Base-by-base conservation (phyloP, 306 rosid species). In the Cicer cuneatum region DNA sequence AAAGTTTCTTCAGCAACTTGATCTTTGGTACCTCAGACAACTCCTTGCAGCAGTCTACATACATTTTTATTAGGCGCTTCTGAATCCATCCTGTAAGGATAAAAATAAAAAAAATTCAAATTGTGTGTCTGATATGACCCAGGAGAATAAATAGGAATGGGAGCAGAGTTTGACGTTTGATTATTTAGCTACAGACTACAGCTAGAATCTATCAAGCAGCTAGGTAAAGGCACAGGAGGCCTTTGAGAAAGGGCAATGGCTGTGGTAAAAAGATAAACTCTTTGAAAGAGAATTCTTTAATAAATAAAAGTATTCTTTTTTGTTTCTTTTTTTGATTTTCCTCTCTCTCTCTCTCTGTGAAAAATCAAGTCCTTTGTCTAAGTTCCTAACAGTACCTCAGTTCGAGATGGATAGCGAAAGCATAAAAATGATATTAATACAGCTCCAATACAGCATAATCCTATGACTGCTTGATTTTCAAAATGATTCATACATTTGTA, bases 1-100 rank as follows among this genome's bases (percentile, higher is more conserved):
- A 94, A 65, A 94, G 88, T 82, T 87, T 91, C 88, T 85, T 91
- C 66, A 90, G 80, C 75, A 94, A 86, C 81, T 90, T 88, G 86
- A 85, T 83, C 68, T 88, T 91, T 49, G 92, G 94, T 74, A 80
- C 87, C 87, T 79, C 92, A 15, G 89, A 85, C 70, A 86, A 71
- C 85, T 88, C 96, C 74, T 79, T 81, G 86, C 98, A 94, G 85
- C 90, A 70, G 58, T 87, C 89, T 2, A 87, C 56, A 61, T 91
- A 94, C 58, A 87, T 82, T 88, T 86, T 90, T 79, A 91, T 90
- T 85, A 94, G 84, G 76, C 88, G 87, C 86, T 88, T 91, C 66
- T 88, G 93, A 68, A 91, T 89, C 97, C 97, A 88, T 57, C 96
- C 95, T 94, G 78, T 38, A 57, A 74, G 12, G 13, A 21, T 21